Percentiles rank a stretch among this genome's conserved stretches.
Conservation (phyloP, 225 moss, liverwort and hornwort genomes). For the Physcomitrellopsis africana region DNA sequence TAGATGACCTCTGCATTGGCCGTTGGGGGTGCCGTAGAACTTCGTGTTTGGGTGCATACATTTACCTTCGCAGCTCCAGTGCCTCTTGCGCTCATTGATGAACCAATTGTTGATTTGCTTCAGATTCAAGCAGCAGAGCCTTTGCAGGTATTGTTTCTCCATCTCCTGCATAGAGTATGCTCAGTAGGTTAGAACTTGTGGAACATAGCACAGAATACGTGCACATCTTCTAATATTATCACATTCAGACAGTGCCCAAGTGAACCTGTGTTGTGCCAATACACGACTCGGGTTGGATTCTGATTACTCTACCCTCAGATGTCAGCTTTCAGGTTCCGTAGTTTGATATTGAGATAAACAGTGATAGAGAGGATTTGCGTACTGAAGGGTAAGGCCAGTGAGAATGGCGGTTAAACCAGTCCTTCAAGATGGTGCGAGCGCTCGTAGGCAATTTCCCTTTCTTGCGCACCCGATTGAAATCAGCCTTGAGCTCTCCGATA, state of each 20-base stretch:
- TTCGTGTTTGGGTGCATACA: constrained; percentile 63
- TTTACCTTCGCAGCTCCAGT: constrained; percentile 63
- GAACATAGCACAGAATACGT: background rate
- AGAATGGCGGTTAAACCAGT: constrained; percentile 58
- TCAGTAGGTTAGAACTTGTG: constrained; percentile 19
- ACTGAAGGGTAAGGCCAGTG: constrained; percentile 65
- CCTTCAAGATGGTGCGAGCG: constrained; percentile 51
- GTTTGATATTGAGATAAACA: no score
- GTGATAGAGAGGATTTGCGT: constrained; percentile 3
- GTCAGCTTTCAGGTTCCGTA: background rate
- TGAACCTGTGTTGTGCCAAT: no score
- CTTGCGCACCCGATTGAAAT: constrained; percentile 52
- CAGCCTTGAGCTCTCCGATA: constrained; percentile 56
- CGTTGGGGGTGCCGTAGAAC: constrained; percentile 30
- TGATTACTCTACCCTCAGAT: no score
- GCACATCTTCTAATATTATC: no score
- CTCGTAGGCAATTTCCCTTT: constrained; percentile 54
- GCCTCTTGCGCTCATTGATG: constrained; percentile 66
- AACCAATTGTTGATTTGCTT: constrained; percentile 74
- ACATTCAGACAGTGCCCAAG: no score
- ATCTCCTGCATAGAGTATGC: constrained; percentile 39
- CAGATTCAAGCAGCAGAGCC: constrained; percentile 43
- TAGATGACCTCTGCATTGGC: constrained; percentile 25
- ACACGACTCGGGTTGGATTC: no score
- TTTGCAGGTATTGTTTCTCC: constrained; percentile 53